Base-by-base conservation (phyloP, 257 asterid species). In the Eucommia ulmoides region DNA sequence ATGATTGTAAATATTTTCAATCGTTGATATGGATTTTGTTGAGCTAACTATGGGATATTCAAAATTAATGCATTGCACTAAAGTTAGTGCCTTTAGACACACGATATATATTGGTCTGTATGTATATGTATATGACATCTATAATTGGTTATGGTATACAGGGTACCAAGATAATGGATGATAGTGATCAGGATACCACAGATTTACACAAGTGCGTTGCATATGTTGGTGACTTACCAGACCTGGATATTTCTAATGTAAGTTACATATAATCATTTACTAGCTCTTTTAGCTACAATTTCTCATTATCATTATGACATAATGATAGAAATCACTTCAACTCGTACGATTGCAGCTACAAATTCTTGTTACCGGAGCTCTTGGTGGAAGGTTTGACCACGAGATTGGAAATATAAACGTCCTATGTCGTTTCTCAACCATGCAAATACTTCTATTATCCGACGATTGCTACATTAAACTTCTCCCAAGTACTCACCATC, bases 331-430 rank as follows among this genome's bases (percentile, higher is more conserved):
- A 35, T 2, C 1, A 33, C 10, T 11, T 0, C 38, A 12, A 12
- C n/a, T 11, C 5, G 2, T 11, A 2, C 3, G 11, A 45, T 63
- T 77, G 45, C 83, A 85, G 96, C n/a, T 78, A 33, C 72, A 82
- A 72, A 68, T 91, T 65, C 95, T 83, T 55, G 96, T 71, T 54
- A 77, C 80, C 21, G 99, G 96, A 54, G 99, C 95, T 33, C 93
- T 86, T 51, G 99, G 99, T 61, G 99, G 99, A 60, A 81, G 99
- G 67, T 91, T 86, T 58, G 95, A 91, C 57, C 99, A 86, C 33
- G 96, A 91, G 75, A 65, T 77, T 62, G 96, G 95, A 50, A 91
- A 91, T 51, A 81, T 83, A 67, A 86, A 91, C 20, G 87, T 83
- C 8, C 55, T 83, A 19, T 91, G 78, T 51, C 72, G 49, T 49